A percentile compares a stretch with the other conserved stretches of the same genome.
Evolutionary conservation across 257 asterid species (phyloP).

Genomic region (Coffea canephora): DNA sequence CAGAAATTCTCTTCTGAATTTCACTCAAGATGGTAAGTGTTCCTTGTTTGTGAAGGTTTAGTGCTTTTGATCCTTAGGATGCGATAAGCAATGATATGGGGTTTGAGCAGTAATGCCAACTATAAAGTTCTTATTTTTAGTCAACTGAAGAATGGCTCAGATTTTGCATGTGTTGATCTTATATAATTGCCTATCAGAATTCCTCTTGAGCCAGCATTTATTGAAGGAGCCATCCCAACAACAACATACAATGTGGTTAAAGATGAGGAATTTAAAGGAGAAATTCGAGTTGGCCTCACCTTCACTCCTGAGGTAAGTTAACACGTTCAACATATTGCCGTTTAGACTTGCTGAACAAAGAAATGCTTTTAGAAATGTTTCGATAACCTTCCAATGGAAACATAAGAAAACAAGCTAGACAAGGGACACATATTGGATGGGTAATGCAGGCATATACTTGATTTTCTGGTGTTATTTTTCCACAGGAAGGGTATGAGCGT

Average conservation of each 20-base stretch:
- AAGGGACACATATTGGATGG: too few species aligned
- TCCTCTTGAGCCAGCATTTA: slow-evolving; percentile 38
- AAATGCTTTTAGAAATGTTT: too few species aligned
- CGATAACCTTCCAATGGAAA: too few species aligned
- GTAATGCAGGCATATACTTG: not conserved
- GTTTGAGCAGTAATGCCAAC: not conserved
- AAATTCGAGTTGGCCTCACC: slow-evolving; percentile 49
- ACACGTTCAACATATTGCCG: too few species aligned
- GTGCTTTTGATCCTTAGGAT: not conserved
- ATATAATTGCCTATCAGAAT: slow-evolving; percentile 29
- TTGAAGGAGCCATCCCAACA: slow-evolving; percentile 40
- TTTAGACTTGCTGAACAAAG: too few species aligned
- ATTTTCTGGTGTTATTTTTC: not conserved
- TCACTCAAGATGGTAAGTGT: not conserved
- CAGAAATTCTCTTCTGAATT: not conserved
- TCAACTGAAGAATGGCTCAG: not conserved
- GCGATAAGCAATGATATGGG: not conserved
- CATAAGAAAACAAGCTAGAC: too few species aligned
- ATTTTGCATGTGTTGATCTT: not conserved
- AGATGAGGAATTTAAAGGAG: slow-evolving; percentile 50
- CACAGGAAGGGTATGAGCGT: slow-evolving; percentile 26
- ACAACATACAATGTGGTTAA: slow-evolving; percentile 48
- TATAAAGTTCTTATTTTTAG: not conserved
- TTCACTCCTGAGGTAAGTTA: slow-evolving; percentile 47
- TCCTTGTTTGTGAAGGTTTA: not conserved